phyloP scores from a whole-genome alignment of 139 green algal species.

The Chlamydomonas sp. region DNA sequence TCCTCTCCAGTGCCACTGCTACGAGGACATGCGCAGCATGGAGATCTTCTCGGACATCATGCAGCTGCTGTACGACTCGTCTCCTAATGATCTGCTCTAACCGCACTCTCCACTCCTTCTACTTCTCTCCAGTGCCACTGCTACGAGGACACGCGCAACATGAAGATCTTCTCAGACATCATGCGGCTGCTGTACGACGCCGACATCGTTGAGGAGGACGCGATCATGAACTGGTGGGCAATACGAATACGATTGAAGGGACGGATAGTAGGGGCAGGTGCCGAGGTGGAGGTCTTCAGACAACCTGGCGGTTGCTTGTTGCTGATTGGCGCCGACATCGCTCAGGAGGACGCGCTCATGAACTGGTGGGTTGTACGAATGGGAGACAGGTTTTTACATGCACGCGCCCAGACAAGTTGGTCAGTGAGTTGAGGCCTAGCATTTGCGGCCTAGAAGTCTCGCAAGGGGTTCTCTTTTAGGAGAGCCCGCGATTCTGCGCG shows the following conservation, averaged over 20 bases:
- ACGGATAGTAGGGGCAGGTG: no score
- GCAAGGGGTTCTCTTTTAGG: no score
- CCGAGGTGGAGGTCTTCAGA: no score
- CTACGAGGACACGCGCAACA: constrained; percentile 90
- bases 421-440: no score
- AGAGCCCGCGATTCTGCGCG: no score
- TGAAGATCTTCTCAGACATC: constrained; percentile 89
- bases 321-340: constrained; percentile 84
- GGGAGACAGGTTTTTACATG: no score
- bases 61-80: constrained; percentile 79
- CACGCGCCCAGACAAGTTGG: no score
- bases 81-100: no score
- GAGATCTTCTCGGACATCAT: constrained; percentile 89
- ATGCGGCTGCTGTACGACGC: constrained; percentile 83
- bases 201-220: constrained; percentile 87
- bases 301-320: no score
- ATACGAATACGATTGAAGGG: no score
- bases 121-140: constrained; percentile 90
- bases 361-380: constrained; percentile 66
- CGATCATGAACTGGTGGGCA: constrained; percentile 69
- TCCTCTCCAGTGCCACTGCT: constrained; percentile 77
- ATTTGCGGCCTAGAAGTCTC: no score
- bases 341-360: constrained; percentile 83
- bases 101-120: no score
- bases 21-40: constrained; percentile 89